Conservation (phyloP, 148 eudicot species). For the Vaccinium macrocarpon region DNA sequence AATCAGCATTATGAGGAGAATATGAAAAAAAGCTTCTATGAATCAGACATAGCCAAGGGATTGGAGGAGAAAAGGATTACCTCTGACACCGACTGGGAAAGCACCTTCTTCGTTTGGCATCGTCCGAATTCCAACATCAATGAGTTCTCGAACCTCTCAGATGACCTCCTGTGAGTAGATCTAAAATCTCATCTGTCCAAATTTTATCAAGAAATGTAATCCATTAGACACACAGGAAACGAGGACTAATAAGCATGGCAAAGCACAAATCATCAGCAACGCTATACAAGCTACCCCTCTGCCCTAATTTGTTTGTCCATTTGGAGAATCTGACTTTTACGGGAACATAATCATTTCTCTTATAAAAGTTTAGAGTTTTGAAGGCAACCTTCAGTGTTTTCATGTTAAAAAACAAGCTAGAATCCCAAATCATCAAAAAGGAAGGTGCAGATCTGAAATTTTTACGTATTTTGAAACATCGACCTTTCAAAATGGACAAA, state of each 20-base stretch:
- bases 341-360: neutral
- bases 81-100: constrained; percentile 66
- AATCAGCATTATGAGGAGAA: constrained; percentile 62
- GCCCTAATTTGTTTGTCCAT: neutral
- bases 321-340: neutral
- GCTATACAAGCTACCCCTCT: neutral
- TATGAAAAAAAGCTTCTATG: constrained; percentile 53
- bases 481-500: neutral
- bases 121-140: constrained; percentile 58
- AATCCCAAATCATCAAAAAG: neutral
- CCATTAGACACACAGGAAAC: neutral
- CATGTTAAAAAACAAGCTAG: neutral
- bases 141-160: constrained; percentile 43
- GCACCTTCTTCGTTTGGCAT: constrained; percentile 65
- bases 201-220: neutral
- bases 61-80: constrained; percentile 38
- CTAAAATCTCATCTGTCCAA: neutral
- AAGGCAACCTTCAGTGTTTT: neutral
- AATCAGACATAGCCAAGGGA: constrained; percentile 45
- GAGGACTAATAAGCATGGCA: constrained; percentile 5
- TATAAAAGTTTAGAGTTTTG: neutral
- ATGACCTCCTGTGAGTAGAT: constrained; percentile 49
- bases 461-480: neutral
- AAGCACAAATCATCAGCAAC: neutral
- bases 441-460: neutral